These are phyloP conservation scores for Cutaneotrichosporon dermatis DNA, from an alignment of 1,284 basidiomycete species.

Conservation along the genomic window DNA sequence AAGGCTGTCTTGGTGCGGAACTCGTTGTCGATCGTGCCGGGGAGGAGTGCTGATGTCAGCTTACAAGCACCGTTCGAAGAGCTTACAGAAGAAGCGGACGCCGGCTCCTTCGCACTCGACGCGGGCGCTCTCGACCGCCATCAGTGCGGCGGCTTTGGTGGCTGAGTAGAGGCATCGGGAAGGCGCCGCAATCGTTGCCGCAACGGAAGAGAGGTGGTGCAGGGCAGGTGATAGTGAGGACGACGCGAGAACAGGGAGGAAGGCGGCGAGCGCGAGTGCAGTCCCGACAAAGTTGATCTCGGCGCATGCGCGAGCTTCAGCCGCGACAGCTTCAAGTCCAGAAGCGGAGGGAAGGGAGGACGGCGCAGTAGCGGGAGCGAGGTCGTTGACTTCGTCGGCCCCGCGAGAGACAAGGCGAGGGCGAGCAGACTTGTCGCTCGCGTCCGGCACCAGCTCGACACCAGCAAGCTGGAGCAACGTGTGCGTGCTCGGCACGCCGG, in stretches of 20 bases:
- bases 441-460: constrained; percentile 49
- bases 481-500: constrained; percentile 77
- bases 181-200: constrained; percentile 75
- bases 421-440: neutral
- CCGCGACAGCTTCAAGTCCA: constrained; percentile 46
- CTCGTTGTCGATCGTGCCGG: constrained; percentile 59
- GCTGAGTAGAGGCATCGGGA: constrained; percentile 79
- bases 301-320: constrained; percentile 43
- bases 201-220: constrained; percentile 73
- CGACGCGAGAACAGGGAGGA: constrained; percentile 67
- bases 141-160: constrained; percentile 73
- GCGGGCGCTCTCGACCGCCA: constrained; percentile 72
- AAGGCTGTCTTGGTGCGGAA: constrained; percentile 66
- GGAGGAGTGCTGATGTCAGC: constrained; percentile 35
- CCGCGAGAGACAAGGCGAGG: constrained; percentile 13
- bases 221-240: constrained; percentile 69
- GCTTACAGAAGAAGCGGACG: constrained; percentile 47
- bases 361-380: neutral
- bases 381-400: neutral
- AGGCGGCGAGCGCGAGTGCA: constrained; percentile 49
- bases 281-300: constrained; percentile 53
- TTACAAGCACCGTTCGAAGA: neutral
- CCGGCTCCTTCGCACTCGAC: constrained; percentile 48
- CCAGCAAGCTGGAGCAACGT: constrained; percentile 72
- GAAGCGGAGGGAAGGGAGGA: constrained; percentile 23